Evolutionary conservation across 768 basidiomycete genomes (phyloP), one percentile per base, ranked within the genome.

Genomic region (Boletus speciosus): DNA sequence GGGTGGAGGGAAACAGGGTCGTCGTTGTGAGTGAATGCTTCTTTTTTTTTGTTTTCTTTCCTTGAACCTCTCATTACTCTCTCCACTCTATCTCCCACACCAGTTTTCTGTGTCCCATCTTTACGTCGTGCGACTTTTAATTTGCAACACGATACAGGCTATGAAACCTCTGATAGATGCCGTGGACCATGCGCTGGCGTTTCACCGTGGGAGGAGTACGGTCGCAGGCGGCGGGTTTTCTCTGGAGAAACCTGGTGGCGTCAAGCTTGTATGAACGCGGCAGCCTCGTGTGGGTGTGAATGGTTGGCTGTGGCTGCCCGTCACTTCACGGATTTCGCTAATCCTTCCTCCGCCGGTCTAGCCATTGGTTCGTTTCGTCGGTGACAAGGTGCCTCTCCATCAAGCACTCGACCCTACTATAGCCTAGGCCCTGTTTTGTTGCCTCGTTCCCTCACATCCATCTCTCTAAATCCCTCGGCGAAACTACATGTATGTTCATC

Each of bases 141-240:
- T 50, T 15, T 44, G 35, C n/a, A 44, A 40, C 46, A 29, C 45
- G 23, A 37, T 40, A 5, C 59, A 92, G 90, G 88, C 84, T 0
- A 83, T 93, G 84, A 83, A 83, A 70, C 90, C 90, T 3, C 73
- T 88, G 25, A 67, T 88, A 36, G 77, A 82, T 54, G 87, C 89
- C 11, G 86, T 88, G 15, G 81, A 89, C 37, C 86, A 82, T 61
- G 91, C 90, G 2, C 68, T 91, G 37, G 70, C 77, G 43, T 86
- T 85, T 64, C 76, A 85, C 61, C 78, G 74, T 42, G 73, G 73
- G 19, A 78, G 72, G 47, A 61, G 47, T 41, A 36, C 68, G 5
- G 19, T 35, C 14, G n/a, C 4, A 11, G 51, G 53, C 9, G 42
- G 70, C 8, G 51, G 58, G 19, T 9, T 32, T 42, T 42, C 51